These are phyloP conservation scores for Paulownia fortunei DNA, from an alignment of 257 asterid genomes.

Conservation along the genomic window DNA sequence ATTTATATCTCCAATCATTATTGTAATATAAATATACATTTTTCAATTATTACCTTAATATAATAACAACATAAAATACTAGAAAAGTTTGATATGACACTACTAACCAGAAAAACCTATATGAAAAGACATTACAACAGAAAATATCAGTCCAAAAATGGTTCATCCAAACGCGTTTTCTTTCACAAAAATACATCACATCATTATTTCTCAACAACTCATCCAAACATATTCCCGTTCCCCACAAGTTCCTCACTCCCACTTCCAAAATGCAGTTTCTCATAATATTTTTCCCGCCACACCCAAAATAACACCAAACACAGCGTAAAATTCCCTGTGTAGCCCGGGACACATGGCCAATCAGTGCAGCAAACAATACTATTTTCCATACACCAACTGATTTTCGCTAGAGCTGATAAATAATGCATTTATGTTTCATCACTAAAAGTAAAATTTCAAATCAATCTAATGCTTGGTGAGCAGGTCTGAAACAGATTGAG, in stretches of 20 bases:
- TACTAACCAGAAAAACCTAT: background rate
- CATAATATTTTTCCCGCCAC: too few species aligned
- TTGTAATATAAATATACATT: background rate
- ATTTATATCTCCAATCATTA: background rate
- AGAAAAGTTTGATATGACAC: background rate
- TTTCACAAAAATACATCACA: background rate
- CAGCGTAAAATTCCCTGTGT: background rate
- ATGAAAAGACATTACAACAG: too few species aligned
- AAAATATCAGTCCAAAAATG: background rate
- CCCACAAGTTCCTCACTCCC: background rate
- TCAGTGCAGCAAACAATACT: background rate
- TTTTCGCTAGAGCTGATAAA: background rate
- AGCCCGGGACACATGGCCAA: conserved; percentile 1
- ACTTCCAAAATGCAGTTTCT: background rate
- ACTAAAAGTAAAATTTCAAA: background rate
- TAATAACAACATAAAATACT: too few species aligned
- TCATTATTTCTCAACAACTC: background rate
- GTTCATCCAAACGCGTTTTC: background rate
- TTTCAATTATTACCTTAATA: too few species aligned
- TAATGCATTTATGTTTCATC: background rate
- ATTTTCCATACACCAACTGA: background rate
- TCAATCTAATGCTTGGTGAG: background rate
- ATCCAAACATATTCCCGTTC: background rate
- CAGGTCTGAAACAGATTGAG: background rate
- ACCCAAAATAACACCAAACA: conserved; percentile 6